phyloP scores from a whole-genome alignment of 164 flowering plant species.

The Echeveria elegans region DNA sequence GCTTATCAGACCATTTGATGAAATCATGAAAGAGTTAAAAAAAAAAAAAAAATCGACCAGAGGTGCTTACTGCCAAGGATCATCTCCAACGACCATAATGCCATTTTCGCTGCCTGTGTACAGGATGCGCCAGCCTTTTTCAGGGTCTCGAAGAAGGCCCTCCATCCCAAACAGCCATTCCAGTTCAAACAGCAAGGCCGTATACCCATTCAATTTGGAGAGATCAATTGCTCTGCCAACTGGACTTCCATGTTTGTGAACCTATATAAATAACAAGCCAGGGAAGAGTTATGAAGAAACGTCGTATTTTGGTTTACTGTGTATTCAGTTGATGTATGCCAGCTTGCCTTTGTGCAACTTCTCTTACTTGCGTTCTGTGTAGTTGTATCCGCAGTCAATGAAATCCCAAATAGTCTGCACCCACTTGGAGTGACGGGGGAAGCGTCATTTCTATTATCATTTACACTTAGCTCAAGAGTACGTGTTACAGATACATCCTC shows the following conservation, averaged over 20 bases:
- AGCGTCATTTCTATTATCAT: conserved; percentile 21
- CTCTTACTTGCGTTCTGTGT: conserved; percentile 43
- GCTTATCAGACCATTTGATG: not conserved
- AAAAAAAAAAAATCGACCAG: not conserved
- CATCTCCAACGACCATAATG: conserved; percentile 86
- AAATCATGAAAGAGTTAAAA: too few relatives aligned
- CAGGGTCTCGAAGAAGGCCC: conserved; percentile 63
- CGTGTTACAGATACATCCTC: conserved; percentile 17
- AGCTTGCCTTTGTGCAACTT: conserved; percentile 71
- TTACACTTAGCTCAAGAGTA: conserved; percentile 11
- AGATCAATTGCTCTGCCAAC: conserved; percentile 92
- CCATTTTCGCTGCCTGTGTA: conserved; percentile 85
- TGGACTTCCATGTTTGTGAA: conserved; percentile 89
- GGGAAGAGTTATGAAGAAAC: conserved; percentile 10
- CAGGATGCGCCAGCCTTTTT: conserved; percentile 74
- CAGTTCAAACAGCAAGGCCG: conserved; percentile 56
- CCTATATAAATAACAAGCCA: conserved; percentile 33
- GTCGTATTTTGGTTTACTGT: not conserved
- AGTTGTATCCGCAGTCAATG: conserved; percentile 46
- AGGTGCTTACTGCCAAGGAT: conserved; percentile 86
- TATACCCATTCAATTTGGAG: conserved; percentile 55
- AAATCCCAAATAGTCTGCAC: conserved; percentile 74
- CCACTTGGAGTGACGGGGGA: conserved; percentile 22
- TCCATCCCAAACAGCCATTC: conserved; percentile 85
- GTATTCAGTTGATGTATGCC: not conserved